phyloP scores from a whole-genome alignment of 495 filamentous ascomycete genomes.

The Aspergillus olivimuriae region DNA sequence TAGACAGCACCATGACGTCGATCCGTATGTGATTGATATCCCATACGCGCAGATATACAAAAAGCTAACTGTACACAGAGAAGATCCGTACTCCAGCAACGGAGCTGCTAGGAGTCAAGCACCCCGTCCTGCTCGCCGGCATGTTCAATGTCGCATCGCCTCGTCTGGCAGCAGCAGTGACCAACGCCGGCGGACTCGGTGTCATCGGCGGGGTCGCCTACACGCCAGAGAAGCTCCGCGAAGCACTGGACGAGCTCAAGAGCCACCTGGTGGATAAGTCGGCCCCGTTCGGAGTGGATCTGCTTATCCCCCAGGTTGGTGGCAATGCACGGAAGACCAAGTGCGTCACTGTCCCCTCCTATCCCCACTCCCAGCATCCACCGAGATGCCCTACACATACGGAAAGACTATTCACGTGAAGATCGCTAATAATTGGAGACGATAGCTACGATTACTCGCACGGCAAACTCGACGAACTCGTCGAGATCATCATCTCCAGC shows the following conservation, averaged over 20 bases:
- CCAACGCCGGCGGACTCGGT: conserved; percentile 43
- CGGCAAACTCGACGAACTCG: conserved; percentile 75
- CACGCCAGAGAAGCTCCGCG: conserved; percentile 79
- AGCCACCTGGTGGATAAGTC: conserved; percentile 72
- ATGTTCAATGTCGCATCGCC: conserved; percentile 92
- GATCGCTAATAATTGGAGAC: no score
- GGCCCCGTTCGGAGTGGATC: conserved; percentile 82
- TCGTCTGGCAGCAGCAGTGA: conserved; percentile 77
- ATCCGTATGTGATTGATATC: no score
- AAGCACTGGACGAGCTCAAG: conserved; percentile 84
- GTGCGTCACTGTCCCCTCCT: conserved; percentile 45
- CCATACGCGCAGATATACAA: no score
- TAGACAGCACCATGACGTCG: no score
- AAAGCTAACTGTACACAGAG: conserved; percentile 36
- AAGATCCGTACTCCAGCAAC: conserved; percentile 71
- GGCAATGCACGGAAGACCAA: conserved; percentile 79
- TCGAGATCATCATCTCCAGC: conserved; percentile 76
- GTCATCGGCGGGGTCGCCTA: conserved; percentile 85
- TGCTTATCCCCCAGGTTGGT: conserved; percentile 77
- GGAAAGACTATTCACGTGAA: no score
- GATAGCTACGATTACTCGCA: conserved; percentile 90
- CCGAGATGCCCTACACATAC: no score
- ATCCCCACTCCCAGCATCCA: no score
- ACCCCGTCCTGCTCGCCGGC: conserved; percentile 78
- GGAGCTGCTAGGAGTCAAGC: conserved; percentile 80